Conservation (phyloP, 139 green algal species). For the Mesotaenium endlicherianum region DNA sequence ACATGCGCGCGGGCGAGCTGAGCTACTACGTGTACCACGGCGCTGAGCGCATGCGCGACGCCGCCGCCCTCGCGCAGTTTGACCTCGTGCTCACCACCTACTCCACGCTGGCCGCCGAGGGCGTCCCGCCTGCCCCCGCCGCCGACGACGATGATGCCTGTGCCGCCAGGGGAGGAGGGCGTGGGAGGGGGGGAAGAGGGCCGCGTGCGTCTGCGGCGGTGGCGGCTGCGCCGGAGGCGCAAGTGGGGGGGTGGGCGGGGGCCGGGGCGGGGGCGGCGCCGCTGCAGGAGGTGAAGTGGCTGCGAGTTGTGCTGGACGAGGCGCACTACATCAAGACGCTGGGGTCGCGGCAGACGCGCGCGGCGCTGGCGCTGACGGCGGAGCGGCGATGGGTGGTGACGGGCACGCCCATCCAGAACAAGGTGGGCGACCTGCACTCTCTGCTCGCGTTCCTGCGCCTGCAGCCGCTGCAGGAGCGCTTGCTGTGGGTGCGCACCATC, state of each 20-base stretch:
- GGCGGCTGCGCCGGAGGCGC: too few relatives aligned
- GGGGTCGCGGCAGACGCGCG: conserved; percentile 43
- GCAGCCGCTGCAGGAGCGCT: conserved; percentile 51
- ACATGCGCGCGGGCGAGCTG: conserved; percentile 54
- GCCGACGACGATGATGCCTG: background rate
- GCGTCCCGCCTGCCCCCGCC: background rate
- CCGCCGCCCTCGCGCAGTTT: background rate
- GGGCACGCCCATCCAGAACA: conserved; percentile 92
- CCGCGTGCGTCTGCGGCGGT: background rate
- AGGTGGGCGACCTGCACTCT: conserved; percentile 79
- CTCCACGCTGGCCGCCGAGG: background rate
- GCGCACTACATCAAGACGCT: conserved; percentile 66
- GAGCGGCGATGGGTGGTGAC: conserved; percentile 75
- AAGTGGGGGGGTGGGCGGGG: background rate
- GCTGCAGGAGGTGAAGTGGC: conserved; percentile 17
- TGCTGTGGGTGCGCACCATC: conserved; percentile 56
- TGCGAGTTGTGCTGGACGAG: conserved; percentile 33
- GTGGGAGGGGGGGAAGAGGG: background rate
- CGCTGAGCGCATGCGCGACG: conserved; percentile 51
- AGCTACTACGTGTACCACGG: conserved; percentile 46
- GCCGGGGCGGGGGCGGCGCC: background rate
- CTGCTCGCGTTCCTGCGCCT: conserved; percentile 75
- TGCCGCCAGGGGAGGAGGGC: background rate
- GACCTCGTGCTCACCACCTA: conserved; percentile 41
- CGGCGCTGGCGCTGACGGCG: conserved; percentile 12